phyloP scores from a whole-genome alignment of 129 eudicot species.

The Oenanthe sinensis region DNA sequence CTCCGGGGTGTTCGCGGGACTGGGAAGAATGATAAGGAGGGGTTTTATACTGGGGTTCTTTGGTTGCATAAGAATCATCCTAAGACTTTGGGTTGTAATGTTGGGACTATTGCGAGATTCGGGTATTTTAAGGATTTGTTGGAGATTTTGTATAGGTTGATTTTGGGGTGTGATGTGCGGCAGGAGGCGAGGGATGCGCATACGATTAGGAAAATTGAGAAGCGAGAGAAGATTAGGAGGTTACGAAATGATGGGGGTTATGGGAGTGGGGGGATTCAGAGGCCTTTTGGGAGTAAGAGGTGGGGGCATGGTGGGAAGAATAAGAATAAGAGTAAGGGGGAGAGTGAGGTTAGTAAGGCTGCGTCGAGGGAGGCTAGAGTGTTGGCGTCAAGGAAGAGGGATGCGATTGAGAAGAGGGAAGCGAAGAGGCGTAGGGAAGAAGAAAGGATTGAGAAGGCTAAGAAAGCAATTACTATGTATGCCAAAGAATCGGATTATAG shows the following conservation, averaged over 20 bases:
- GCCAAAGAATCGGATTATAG: background rate
- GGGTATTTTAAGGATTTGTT: conserved; percentile 11
- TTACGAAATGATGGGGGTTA: background rate
- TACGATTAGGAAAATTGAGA: background rate
- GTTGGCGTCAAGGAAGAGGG: conserved; percentile 2
- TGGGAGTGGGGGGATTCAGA: background rate
- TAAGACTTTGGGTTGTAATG: conserved; percentile 5
- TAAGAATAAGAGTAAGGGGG: background rate
- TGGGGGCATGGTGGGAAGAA: background rate
- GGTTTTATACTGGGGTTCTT: conserved; percentile 2
- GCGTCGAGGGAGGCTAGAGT: background rate
- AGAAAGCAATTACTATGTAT: background rate
- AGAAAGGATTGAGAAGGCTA: background rate
- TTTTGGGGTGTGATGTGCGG: background rate
- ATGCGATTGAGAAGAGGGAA: background rate
- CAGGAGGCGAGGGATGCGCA: background rate
- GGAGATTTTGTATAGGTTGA: conserved; percentile 7
- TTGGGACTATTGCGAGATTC: background rate
- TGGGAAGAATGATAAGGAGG: conserved; percentile 9
- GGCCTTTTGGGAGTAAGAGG: conserved; percentile 1
- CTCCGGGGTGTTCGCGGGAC: conserved; percentile 6
- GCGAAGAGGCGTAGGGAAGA: background rate
- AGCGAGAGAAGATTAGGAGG: background rate
- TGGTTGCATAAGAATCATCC: conserved; percentile 12
- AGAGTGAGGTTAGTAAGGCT: background rate